Base-by-base conservation (phyloP, 1,139 yeast species). In the Blastobotrys raffinosifermentans region DNA sequence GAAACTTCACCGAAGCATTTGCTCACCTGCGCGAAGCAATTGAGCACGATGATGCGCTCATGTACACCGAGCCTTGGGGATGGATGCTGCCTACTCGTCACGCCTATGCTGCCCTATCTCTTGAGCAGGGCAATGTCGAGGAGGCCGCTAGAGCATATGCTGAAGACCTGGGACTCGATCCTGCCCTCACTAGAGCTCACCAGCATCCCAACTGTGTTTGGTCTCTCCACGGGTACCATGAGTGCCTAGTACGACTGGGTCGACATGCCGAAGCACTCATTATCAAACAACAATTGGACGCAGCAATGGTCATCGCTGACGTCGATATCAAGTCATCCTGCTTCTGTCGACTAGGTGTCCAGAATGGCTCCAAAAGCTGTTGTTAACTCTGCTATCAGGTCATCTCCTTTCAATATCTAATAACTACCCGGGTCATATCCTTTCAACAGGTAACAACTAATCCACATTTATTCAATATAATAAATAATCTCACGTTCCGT, bases 41-140 rank as follows among this genome's bases (percentile, higher is more conserved):
- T 31, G 22, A 23, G 18, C 31, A 10, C 19, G 38, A 35, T n/a
- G 38, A 35, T 13, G n/a, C 14, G 5, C 34, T 30, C 19, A 22
- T 18, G 15, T 35, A 35, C 26, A 17, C 15, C 20, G 38, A 35
- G 26, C 38, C 38, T 3, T 30, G 34, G 38, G 33, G 34, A 5
- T 35, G 38, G 38, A 22, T 35, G 38, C 19, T 30, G 19, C 38
- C 38, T n/a, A 8, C 38, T 2, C 21, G 38, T 6, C 34, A 35
- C 17, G 31, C 38, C 7, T 30, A 30, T 17, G 38, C 29, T n/a
- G 38, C 38, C 3, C 34, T 35, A 11, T 9, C 18, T 7, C 18
- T 26, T 6, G 38, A 34, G 26, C 38, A 35, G 26, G 33, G 29
- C 20, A 22, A 17, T 13, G 21, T 30, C 10, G 29, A 30, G 4